A percentile compares a stretch with the other conserved stretches of the same genome.
phyloP scores from a whole-genome alignment of 208 protist genomes.

The Crithidia thermophila region DNA sequence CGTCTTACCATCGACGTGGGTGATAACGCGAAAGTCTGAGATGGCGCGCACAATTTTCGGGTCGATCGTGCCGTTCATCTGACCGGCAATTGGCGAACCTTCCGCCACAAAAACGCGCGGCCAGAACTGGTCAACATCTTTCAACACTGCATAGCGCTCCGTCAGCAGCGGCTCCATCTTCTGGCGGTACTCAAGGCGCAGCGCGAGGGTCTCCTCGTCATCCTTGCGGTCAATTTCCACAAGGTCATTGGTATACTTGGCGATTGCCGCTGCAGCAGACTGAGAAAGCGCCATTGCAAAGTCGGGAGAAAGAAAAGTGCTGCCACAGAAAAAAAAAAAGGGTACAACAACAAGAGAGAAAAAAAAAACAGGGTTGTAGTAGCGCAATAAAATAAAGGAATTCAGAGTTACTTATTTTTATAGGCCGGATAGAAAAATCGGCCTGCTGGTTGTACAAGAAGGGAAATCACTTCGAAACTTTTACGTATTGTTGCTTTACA shows the following conservation, averaged over 20 bases:
- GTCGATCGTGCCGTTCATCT: conserved; percentile 81
- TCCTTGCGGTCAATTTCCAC: conserved; percentile 37
- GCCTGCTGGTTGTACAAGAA: no score
- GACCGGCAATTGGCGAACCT: conserved; percentile 38
- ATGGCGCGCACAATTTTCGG: conserved; percentile 80
- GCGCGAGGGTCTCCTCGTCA: conserved; percentile 27
- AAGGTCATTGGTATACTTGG: conserved; percentile 43
- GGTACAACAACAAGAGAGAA: conserved; percentile 13
- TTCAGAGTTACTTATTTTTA: no score
- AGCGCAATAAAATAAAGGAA: not conserved
- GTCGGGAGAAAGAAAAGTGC: conserved; percentile 7
- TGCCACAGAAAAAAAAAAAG: not conserved
- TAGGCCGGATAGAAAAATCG: no score
- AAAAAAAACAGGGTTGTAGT: not conserved
- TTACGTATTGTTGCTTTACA: no score
- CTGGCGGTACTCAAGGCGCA: conserved; percentile 41
- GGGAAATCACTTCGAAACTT: no score
- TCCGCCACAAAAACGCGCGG: conserved; percentile 44
- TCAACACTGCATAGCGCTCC: conserved; percentile 52
- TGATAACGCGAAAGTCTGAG: conserved; percentile 57
- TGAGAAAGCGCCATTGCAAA: conserved; percentile 28
- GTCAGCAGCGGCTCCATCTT: conserved; percentile 66
- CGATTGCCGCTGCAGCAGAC: conserved; percentile 32
- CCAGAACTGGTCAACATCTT: conserved; percentile 65
- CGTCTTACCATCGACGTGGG: conserved; percentile 39